phyloP scores from a whole-genome alignment of 2,329 filamentous ascomycete species.

The Kalaharituber pfeilii region DNA sequence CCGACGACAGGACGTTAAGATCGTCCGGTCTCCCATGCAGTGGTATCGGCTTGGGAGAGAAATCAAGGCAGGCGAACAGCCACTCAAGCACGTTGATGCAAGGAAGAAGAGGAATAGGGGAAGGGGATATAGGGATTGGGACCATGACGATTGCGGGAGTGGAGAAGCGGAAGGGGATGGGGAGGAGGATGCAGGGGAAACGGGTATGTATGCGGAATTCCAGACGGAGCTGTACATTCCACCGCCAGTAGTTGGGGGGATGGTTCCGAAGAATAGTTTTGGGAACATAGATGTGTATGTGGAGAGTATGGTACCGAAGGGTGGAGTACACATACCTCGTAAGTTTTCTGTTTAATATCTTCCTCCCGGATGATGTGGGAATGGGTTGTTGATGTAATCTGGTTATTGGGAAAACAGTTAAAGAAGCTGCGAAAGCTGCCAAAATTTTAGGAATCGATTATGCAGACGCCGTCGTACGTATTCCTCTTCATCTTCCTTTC shows the following conservation, averaged over 20 bases:
- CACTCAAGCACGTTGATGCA: slow-evolving; percentile 26
- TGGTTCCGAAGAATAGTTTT: slow-evolving; percentile 66
- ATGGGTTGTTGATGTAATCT: slow-evolving; percentile 6
- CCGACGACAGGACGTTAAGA: slow-evolving; percentile 60
- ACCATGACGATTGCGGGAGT: slow-evolving; percentile 15
- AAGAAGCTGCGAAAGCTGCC: slow-evolving; percentile 51
- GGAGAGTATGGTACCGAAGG: slow-evolving; percentile 74
- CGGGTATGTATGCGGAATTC: slow-evolving; percentile 39
- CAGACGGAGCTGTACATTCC: slow-evolving; percentile 46
- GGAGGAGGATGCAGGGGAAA: slow-evolving; percentile 34
- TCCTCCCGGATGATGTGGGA: background rate
- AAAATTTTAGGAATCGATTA: slow-evolving; percentile 64
- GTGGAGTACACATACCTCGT: slow-evolving; percentile 48
- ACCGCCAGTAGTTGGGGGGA: slow-evolving; percentile 54
- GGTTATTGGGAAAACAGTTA: slow-evolving; percentile 9
- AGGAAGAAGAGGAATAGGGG: slow-evolving; percentile 22
- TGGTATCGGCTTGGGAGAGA: slow-evolving; percentile 83
- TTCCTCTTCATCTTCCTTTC: background rate
- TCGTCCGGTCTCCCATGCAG: slow-evolving; percentile 61
- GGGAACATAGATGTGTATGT: slow-evolving; percentile 95
- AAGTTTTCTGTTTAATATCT: slow-evolving; percentile 7
- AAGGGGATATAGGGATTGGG: background rate
- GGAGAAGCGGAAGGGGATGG: slow-evolving; percentile 25
- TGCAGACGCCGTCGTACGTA: slow-evolving; percentile 51
- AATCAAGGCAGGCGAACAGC: slow-evolving; percentile 57